Evolutionary conservation across 805 yeast species (phyloP), one percentile per base, ranked within the genome.

Genomic region (Wickerhamomyces pijperi): DNA sequence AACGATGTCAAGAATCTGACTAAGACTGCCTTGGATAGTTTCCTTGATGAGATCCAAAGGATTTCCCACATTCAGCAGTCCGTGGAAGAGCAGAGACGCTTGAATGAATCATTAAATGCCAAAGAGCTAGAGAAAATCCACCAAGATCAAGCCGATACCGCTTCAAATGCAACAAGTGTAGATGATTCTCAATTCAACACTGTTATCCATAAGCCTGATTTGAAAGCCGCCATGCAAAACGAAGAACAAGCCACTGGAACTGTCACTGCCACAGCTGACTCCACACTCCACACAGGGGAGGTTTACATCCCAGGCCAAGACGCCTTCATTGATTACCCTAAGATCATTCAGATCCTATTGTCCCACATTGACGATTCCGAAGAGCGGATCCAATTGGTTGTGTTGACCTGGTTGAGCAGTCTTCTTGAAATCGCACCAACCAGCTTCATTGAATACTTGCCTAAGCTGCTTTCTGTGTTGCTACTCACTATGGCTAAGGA

Each of bases 1-100:
- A 76, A 79, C 39, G 97, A 90, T 57, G 94, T 92, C 3, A 68
- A 95, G 46, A 78, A 81, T 2, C 86, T 85, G 33, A 87, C 97
- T 0, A 84, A 81, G 42, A 78, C 81, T 35, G 73, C 88, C 29
- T 58, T 92, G 43, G 82, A 80, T 43, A 70, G 75, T 3, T 73
- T 92, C 42, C 63, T 92, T 25, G 82, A 78, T 47, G 97, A 92
- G 53, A 81, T 90, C 38, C 76, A 76, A 47, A 67, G 84, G 32
- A 74, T 88, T n/a, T 67, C 82, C 18, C 79, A 78, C 45, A 75
- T 90, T 29, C 80, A 78, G 53, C 60, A 65, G 35, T 4, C 7
- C 7, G 29, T 13, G 4, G 29, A 13, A 25, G 29, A 25, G 13
- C 29, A 25, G 19, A 23, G 15, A 35, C 36, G 2, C 17, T 5